Evolutionary conservation across 306 rosid genomes (phyloP).

Genomic region (Vigna angularis): DNA sequence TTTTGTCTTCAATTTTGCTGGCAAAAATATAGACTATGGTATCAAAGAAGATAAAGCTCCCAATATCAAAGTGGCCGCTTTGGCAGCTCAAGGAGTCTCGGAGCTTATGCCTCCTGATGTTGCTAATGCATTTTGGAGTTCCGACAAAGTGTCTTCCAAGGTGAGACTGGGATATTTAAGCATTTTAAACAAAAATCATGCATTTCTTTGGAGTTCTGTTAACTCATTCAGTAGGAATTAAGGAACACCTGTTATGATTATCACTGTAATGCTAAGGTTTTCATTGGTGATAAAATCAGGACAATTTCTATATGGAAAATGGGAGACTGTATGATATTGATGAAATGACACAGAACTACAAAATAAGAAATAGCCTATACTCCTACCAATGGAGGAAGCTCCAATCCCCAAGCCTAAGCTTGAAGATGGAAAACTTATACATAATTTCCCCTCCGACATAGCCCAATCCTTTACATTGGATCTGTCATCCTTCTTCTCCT

Average conservation of each 20-base stretch:
- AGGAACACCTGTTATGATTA: constrained; percentile 24
- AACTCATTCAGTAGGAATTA: neutral
- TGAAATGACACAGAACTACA: neutral
- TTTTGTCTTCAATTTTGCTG: constrained; percentile 78
- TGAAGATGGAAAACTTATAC: neutral
- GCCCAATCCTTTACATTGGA: neutral
- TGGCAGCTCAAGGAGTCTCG: constrained; percentile 81
- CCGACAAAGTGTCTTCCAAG: constrained; percentile 91
- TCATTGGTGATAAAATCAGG: constrained; percentile 20
- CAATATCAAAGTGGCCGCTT: constrained; percentile 78
- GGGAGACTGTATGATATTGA: neutral
- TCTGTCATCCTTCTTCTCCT: neutral
- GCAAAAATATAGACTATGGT: constrained; percentile 65
- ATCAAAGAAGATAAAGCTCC: constrained; percentile 63
- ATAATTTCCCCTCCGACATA: neutral
- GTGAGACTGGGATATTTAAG: constrained; percentile 57
- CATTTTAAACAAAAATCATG: constrained; percentile 4
- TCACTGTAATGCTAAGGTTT: constrained; percentile 8
- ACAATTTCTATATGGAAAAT: neutral
- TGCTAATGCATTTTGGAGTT: constrained; percentile 85
- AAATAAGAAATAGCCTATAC: neutral
- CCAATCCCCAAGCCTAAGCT: constrained; percentile 6
- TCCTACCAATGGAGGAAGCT: neutral
- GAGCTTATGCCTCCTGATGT: constrained; percentile 97
- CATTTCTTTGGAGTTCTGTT: constrained; percentile 30